phyloP scores from a whole-genome alignment of 2,329 filamentous ascomycete genomes.

The Aspergillus sp. region DNA sequence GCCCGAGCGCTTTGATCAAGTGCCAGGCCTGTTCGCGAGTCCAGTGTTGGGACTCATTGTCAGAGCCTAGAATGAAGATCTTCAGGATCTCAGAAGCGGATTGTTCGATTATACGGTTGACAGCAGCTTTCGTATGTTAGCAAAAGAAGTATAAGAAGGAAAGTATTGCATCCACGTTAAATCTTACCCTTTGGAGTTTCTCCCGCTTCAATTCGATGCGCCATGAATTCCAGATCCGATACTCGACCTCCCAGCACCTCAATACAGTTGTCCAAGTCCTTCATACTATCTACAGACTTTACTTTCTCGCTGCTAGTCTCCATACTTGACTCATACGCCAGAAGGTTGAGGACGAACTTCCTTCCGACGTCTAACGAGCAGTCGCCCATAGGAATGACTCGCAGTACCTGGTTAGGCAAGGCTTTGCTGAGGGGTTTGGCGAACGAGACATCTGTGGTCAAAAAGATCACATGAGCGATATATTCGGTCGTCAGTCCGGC shows the following conservation, averaged over 20 bases:
- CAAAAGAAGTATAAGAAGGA: not conserved
- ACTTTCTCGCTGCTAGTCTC: conserved; percentile 29
- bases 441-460: conserved; percentile 83
- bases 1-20: conserved; percentile 69
- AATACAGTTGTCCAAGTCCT: conserved; percentile 74
- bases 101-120: conserved; percentile 82
- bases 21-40: conserved; percentile 84
- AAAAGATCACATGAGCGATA: conserved; percentile 86
- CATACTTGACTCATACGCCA: conserved; percentile 46
- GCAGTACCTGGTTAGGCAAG: conserved; percentile 84
- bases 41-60: conserved; percentile 60
- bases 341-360: conserved; percentile 77
- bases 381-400: conserved; percentile 77
- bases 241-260: conserved; percentile 77
- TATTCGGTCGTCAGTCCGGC: conserved; percentile 78
- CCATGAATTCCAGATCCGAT: conserved; percentile 91
- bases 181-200: conserved; percentile 61
- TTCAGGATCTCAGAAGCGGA: conserved; percentile 86
- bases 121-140: conserved; percentile 51
- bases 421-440: conserved; percentile 81
- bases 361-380: conserved; percentile 80
- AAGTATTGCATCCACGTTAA: not conserved
- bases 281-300: conserved; percentile 46
- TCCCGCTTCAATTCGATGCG: conserved; percentile 80
- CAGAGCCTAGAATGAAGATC: conserved; percentile 68